Evolutionary conservation across 1,284 basidiomycete species (phyloP).

Genomic region (Tausonia pullulans): DNA sequence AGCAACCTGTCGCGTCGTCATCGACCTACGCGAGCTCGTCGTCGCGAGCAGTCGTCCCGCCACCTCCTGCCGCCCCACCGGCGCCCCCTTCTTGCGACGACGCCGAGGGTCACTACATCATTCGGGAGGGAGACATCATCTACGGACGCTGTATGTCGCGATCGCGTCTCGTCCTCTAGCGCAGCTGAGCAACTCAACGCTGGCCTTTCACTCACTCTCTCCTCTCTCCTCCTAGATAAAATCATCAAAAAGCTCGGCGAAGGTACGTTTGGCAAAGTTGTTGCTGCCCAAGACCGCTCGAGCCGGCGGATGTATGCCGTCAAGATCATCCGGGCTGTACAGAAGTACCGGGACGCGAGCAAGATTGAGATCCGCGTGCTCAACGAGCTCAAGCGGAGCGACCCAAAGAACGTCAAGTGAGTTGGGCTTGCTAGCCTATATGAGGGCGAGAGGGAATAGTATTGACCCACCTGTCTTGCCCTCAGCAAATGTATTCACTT

Average conservation of each 20-base stretch:
- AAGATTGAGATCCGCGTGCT: conserved; percentile 97
- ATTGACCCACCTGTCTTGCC: no score
- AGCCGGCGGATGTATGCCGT: conserved; percentile 73
- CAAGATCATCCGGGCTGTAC: conserved; percentile 95
- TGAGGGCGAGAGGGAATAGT: no score
- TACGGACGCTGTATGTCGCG: conserved; percentile 56
- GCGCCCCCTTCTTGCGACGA: conserved; percentile 62
- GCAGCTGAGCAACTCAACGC: background rate
- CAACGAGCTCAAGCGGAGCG: conserved; percentile 77
- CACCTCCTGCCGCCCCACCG: conserved; percentile 3
- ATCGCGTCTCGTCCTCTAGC: conserved; percentile 11
- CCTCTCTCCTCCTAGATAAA: conserved; percentile 49
- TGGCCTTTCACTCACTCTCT: conserved; percentile 3
- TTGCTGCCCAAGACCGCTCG: conserved; percentile 78
- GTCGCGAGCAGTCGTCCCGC: background rate
- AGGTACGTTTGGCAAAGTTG: conserved; percentile 98
- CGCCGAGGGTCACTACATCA: conserved; percentile 89
- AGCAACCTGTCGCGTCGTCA: conserved; percentile 5
- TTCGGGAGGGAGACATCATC: conserved; percentile 78
- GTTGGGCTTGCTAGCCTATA: conserved; percentile 38
- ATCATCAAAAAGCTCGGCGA: conserved; percentile 86
- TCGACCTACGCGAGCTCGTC: background rate
- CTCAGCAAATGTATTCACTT: conserved; percentile 94
- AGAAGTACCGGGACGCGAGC: conserved; percentile 95
- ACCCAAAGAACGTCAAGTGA: conserved; percentile 79